Base-by-base conservation (phyloP, 202 grass and related monocot species). In the Digitaria exilis region DNA sequence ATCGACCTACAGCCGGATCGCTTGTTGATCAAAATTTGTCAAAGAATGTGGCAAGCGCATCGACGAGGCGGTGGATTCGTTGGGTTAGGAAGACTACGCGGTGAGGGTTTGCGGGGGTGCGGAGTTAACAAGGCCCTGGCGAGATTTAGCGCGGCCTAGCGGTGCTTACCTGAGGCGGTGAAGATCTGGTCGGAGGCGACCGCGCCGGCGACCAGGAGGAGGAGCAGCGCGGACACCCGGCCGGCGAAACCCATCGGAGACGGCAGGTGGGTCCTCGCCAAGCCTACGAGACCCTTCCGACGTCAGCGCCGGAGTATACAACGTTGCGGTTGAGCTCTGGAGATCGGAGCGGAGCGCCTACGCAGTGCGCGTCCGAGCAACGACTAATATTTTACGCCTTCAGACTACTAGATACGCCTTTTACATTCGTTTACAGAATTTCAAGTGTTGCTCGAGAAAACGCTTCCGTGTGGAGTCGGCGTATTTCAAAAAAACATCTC, bases 101-200 rank as follows among this genome's bases (percentile, higher is more conserved):
- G 55, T 22, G 55, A 25, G 9, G 55, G n/a, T 11, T 57, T 2
- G 57, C 28, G 0, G 24, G 0, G 9, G 21, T 13, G 18, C 44
- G 6, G 17, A 9, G 51, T 50, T 13, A 22, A 25, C 12, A 4
- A 57, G 22, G 30, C 7, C 4, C 46, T 25, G 5, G 30, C 30
- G 34, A 50, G 71, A 76, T 75, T 51, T 16, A 24, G 46, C 39
- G 1, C 31, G 78, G 17, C 17, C 50, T n/a, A 4, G 49, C n/a
- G 0, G 73, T 4, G 50, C 51, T 76, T 62, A 91, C 90, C 86
- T 54, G 86, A 83, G 2, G 79, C 79, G 37, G 86, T 83, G 83
- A 88, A 92, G 68, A 86, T 91, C 66, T 88, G 86, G 65, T 91
- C 83, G 68, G 31, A 43, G 3, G 79, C 18, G 9, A 44, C 69